Percentiles rank a stretch among this genome's conserved stretches.
phyloP scores from a whole-genome alignment of 192 early-diverging fungal genomes.

The Thamnidium elegans region DNA sequence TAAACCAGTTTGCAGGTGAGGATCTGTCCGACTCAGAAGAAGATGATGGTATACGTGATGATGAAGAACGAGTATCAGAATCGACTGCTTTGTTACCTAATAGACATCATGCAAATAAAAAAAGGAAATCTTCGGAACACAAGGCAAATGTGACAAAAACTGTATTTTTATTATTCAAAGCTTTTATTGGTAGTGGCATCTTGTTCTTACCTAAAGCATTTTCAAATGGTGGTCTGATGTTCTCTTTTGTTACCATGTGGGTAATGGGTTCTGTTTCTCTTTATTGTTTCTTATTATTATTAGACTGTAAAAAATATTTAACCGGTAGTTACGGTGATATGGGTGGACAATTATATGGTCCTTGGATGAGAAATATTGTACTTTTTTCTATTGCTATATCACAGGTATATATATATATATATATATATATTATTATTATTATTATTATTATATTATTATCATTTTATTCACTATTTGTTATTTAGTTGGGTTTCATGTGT shows the following conservation, averaged over 20 bases:
- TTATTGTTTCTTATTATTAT: constrained; percentile 62
- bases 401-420: constrained; percentile 50
- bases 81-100: constrained; percentile 14
- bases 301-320: constrained; percentile 57
- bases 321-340: constrained; percentile 72
- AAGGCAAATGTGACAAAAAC: constrained; percentile 39
- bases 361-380: constrained; percentile 61
- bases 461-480: background rate
- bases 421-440: background rate
- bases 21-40: constrained; percentile 38
- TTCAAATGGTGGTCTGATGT: constrained; percentile 67
- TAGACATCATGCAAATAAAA: constrained; percentile 25
- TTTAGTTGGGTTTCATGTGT: constrained; percentile 35
- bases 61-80: constrained; percentile 28
- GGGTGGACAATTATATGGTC: constrained; percentile 60
- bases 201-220: constrained; percentile 75
- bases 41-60: constrained; percentile 15
- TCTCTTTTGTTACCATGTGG: constrained; percentile 59
- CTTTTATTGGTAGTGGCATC: constrained; percentile 76
- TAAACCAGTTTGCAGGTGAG: constrained; percentile 51
- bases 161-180: constrained; percentile 52
- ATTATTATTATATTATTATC: background rate
- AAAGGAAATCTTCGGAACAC: constrained; percentile 28
- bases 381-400: constrained; percentile 65
- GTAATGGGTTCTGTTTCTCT: constrained; percentile 60